Evolutionary conservation across 768 basidiomycete genomes (phyloP).

Genomic region (Mycena vulgaris): DNA sequence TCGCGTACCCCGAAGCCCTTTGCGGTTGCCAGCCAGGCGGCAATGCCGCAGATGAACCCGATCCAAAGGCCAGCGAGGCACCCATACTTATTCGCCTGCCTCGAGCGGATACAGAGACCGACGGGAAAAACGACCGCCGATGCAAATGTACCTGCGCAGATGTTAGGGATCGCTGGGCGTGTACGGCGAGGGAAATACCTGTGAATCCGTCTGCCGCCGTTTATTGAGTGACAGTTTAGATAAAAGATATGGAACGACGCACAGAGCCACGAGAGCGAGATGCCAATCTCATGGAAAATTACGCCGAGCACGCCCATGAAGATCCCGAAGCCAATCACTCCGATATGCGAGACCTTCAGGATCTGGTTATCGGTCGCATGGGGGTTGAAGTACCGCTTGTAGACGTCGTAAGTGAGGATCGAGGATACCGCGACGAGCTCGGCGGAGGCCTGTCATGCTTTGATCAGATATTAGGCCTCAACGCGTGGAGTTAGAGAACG

Average conservation of each 20-base stretch:
- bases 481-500: neutral
- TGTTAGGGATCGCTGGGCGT: neutral
- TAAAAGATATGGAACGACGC: neutral
- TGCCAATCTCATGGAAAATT: slow-evolving; percentile 33
- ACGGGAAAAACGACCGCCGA: slow-evolving; percentile 37
- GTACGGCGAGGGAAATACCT: neutral
- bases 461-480: neutral
- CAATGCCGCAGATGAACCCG: slow-evolving; percentile 31
- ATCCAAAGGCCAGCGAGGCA: slow-evolving; percentile 29
- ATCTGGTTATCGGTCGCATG: slow-evolving; percentile 35
- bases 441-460: slow-evolving; percentile 40
- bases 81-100: slow-evolving; percentile 26
- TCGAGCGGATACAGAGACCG: slow-evolving; percentile 26
- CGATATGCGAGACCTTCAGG: slow-evolving; percentile 27
- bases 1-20: slow-evolving; percentile 24
- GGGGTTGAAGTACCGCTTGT: slow-evolving; percentile 36
- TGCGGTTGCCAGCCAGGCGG: slow-evolving; percentile 35
- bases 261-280: slow-evolving; percentile 36
- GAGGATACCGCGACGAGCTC: slow-evolving; percentile 52
- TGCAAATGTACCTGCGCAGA: slow-evolving; percentile 27
- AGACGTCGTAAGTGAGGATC: slow-evolving; percentile 41
- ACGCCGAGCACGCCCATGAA: slow-evolving; percentile 31
- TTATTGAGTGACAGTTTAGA: neutral
- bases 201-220: slow-evolving; percentile 9
- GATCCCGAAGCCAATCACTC: slow-evolving; percentile 33